Evolutionary conservation across 2,329 filamentous ascomycete species (phyloP), one percentile per base, ranked within the genome.

Genomic region (Juglanconis sp.): DNA sequence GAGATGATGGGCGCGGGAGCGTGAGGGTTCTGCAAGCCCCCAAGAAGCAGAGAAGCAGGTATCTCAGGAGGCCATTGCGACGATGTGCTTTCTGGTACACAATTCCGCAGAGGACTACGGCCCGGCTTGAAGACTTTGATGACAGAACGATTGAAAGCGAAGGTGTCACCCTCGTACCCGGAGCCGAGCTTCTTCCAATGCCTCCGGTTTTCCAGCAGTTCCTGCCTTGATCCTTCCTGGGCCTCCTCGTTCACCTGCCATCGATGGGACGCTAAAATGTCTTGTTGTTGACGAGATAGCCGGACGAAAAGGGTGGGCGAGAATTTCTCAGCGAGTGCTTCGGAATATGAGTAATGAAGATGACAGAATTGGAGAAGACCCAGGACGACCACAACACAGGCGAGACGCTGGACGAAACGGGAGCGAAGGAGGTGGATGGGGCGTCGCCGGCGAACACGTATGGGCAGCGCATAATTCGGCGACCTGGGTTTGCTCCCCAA

Each of bases 31-130:
- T 49, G 40, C 15, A 63, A 57, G 3, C 69, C 71, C n/a, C 70
- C 70, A 7, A 73, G 61, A 6, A 72, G 55, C 1, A 73, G 52
- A 7, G 67, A 70, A 11, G 66, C 69, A 2, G 69, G 65, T 7
- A 73, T 72, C 61, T 73, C 72, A 7, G 70, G 69, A 4, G 71
- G 71, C 70, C 71, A 73, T 49, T 66, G 67, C 10, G 64, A 49
- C 1, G 49, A 2, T 51, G 34, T 8, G 53, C 57, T 0, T 53
- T 52, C 64, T 0, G 66, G 65, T 10, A 73, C 56, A 55, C 72
- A 74, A 61, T 74, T 73, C 46, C 72, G 65, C 52, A 73, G 67
- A 7, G 72, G 72, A 13, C 66, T 68, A 30, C 62, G 64, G 1
- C 42, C 40, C 24, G 65, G 57, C 32, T 66, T 64, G 61, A 69